Percentiles rank a stretch among this genome's conserved stretches.
phyloP scores from a whole-genome alignment of 2,329 filamentous ascomycete genomes.

The Venturia carpophila region DNA sequence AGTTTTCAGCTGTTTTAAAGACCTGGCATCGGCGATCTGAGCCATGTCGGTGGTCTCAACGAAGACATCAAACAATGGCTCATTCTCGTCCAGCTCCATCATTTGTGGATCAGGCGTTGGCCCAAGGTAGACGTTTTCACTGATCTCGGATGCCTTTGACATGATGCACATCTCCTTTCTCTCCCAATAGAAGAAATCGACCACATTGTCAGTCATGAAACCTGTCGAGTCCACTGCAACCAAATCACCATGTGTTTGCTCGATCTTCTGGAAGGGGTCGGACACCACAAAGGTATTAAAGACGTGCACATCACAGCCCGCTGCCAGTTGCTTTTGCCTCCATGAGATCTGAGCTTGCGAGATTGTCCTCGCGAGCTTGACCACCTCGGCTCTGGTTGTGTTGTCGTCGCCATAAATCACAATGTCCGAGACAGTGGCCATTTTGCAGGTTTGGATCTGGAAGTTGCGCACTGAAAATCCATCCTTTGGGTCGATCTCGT shows the following conservation, averaged over 20 bases:
- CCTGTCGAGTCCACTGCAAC: conserved; percentile 69
- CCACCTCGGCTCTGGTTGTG: conserved; percentile 53
- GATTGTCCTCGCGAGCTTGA: conserved; percentile 56
- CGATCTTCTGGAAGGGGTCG: conserved; percentile 61
- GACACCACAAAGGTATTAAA: conserved; percentile 82
- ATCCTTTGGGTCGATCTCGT: conserved; percentile 76
- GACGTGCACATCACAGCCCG: conserved; percentile 47
- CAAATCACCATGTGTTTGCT: conserved; percentile 59
- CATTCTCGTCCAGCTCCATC: conserved; percentile 38
- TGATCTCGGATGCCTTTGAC: conserved; percentile 83
- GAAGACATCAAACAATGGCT: conserved; percentile 67
- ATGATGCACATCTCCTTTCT: conserved; percentile 87
- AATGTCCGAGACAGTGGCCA: conserved; percentile 82
- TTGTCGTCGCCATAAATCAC: conserved; percentile 78
- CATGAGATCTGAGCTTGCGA: conserved; percentile 70
- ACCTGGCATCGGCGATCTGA: conserved; percentile 61
- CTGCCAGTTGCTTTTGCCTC: conserved; percentile 54
- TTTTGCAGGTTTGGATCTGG: conserved; percentile 87
- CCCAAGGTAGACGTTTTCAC: conserved; percentile 82
- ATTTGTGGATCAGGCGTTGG: conserved; percentile 63
- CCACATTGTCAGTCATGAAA: conserved; percentile 62
- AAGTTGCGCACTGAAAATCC: conserved; percentile 97
- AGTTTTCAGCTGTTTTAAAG: conserved; percentile 48
- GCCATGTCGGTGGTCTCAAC: conserved; percentile 87
- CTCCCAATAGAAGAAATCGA: conserved; percentile 88